Percentiles rank a stretch among this genome's conserved stretches.
These are phyloP conservation scores for Phytophthora citricola DNA, from an alignment of 352 stramenopile genomes.

Conservation along the genomic window DNA sequence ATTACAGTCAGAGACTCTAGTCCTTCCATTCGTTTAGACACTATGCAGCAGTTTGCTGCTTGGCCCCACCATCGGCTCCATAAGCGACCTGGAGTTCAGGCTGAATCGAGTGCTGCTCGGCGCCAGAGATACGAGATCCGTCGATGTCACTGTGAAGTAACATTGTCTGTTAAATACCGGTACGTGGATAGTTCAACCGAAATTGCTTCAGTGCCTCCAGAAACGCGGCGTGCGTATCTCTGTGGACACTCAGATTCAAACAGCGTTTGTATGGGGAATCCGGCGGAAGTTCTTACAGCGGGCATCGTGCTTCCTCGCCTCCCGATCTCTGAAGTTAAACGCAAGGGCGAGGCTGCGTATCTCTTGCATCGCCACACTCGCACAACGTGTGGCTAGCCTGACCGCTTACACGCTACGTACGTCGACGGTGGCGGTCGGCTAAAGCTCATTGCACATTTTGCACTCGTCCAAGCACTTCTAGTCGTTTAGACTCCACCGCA, in stretches of 20 bases:
- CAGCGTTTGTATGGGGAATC: conserved; percentile 1
- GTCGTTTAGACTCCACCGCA: conserved; percentile 7
- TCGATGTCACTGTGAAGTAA: conserved; percentile 10
- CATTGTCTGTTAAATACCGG: conserved; percentile 25
- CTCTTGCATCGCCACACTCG: not conserved
- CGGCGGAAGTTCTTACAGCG: not conserved
- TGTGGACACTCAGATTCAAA: not conserved
- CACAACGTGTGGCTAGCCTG: conserved; percentile 9
- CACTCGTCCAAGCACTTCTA: conserved; percentile 1
- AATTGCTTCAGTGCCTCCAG: not conserved
- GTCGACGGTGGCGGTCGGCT: not conserved
- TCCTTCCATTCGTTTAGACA: too few species aligned
- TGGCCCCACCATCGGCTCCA: not conserved
- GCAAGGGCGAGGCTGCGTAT: not conserved
- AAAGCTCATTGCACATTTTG: conserved; percentile 25
- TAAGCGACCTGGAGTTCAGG: not conserved
- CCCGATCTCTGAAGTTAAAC: conserved; percentile 2
- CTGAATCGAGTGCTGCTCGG: too few species aligned
- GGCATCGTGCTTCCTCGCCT: not conserved
- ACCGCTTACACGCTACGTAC: not conserved
- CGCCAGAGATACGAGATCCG: not conserved
- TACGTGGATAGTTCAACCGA: conserved; percentile 18
- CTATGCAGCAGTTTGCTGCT: too few species aligned
- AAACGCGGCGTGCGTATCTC: not conserved
- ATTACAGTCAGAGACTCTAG: too few species aligned